These are phyloP conservation scores for Mortierella sp. DNA, from an alignment of 371 early-diverging fungal genomes.

Conservation along the genomic window DNA sequence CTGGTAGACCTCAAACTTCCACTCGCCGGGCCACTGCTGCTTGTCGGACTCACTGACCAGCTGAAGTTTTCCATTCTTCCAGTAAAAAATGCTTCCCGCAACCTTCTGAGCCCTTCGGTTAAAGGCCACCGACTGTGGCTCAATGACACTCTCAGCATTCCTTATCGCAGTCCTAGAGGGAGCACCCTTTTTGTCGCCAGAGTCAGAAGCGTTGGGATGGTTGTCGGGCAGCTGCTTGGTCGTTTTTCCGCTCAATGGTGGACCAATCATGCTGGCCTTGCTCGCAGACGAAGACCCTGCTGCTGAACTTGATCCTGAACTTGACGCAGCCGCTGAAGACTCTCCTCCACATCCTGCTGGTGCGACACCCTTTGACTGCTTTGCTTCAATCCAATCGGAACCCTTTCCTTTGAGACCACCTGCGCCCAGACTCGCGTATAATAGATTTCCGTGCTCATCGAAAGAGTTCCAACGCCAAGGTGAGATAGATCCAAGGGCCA, in stretches of 20 bases:
- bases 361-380: neutral
- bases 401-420: slow-evolving; percentile 6
- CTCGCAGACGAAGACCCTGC: slow-evolving; percentile 13
- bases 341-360: slow-evolving; percentile 3
- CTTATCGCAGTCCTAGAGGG: slow-evolving; percentile 25
- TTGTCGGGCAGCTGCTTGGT: slow-evolving; percentile 29
- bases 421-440: neutral
- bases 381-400: slow-evolving; percentile 33
- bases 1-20: slow-evolving; percentile 55
- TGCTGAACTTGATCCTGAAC: slow-evolving; percentile 15
- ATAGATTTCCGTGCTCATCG: slow-evolving; percentile 16
- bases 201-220: slow-evolving; percentile 32
- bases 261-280: slow-evolving; percentile 14
- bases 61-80: slow-evolving; percentile 44
- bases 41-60: slow-evolving; percentile 44
- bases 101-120: slow-evolving; percentile 48
- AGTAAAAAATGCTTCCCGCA: slow-evolving; percentile 45
- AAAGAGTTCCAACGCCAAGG: slow-evolving; percentile 53
- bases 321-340: neutral
- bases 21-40: slow-evolving; percentile 53
- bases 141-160: slow-evolving; percentile 29
- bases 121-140: slow-evolving; percentile 40
- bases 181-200: slow-evolving; percentile 19
- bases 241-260: slow-evolving; percentile 4
- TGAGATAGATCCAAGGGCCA: slow-evolving; percentile 43